Base-by-base conservation (phyloP, 345 rosid species). In the Salix purpurea region DNA sequence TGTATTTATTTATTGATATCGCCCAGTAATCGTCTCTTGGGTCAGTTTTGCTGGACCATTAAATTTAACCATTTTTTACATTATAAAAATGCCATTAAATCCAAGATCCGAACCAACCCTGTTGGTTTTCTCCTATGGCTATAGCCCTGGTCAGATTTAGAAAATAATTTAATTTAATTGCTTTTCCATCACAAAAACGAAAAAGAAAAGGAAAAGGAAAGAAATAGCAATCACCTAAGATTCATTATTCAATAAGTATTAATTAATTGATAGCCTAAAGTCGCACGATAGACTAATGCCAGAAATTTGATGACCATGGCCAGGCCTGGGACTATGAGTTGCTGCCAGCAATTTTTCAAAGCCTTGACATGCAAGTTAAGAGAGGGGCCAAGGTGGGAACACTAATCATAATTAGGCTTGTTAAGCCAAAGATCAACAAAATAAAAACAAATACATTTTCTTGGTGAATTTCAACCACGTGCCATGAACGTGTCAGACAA, bases 401-500 rank as follows among this genome's bases (percentile, higher is more conserved):
- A 23, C 64, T 1, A n/a, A 58, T 58, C 64, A 58, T 58, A n/a
- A 58, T n/a, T 58, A 58, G 4, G 64, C 28, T 23, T 58, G 28
- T 23, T 58, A n/a, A 58, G 10, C 64, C 64, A 58, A 7, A 34
- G 1, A 70, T 65, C 23, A 4, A 9, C 21, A 13, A n/a, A 56
- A 72, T 15, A 26, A 15, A 72, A 50, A 14, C 30, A 13, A 48
- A 74, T 36, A 26, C 8, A 23, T n/a, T n/a, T 34, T 46, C 23
- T 9, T 26, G 24, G 48, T 28, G 65, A 18, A 40, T 4, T 71
- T 78, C 39, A 78, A 58, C n/a, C 83, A 79, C 85, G 80, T 79
- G 75, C 72, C 36, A 56, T 37, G 77, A 42, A 61, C 77, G 81
- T 58, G 84, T 26, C 39, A 42, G 28, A 28, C 69, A 58, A 75